These are phyloP conservation scores for Drechslerella dactyloides DNA, from an alignment of 2,329 filamentous ascomycete genomes.

Conservation along the genomic window DNA sequence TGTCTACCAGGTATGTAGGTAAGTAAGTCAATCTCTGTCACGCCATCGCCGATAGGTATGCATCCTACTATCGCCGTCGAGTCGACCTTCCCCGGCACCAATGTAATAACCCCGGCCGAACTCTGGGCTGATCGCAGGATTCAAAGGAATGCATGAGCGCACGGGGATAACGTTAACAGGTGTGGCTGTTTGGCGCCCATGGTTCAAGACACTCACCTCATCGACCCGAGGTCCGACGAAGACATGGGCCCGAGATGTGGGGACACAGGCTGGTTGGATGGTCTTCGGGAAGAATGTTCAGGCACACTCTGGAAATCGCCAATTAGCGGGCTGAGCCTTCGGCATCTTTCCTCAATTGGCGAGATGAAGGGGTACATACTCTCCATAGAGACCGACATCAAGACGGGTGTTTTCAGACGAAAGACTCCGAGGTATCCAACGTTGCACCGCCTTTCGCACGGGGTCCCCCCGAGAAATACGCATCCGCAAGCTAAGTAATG, in stretches of 20 bases:
- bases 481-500: conserved; percentile 7
- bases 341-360: conserved; percentile 6
- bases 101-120: neutral
- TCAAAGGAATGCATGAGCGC: neutral
- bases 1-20: no score
- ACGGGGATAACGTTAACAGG: conserved; percentile 15
- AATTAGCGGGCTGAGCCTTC: neutral
- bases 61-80: neutral
- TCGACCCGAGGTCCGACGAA: conserved; percentile 36
- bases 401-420: conserved; percentile 24
- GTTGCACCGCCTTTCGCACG: conserved; percentile 4
- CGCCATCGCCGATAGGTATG: neutral
- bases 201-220: conserved; percentile 9
- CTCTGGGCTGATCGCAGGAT: neutral
- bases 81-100: neutral
- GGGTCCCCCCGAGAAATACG: conserved; percentile 13
- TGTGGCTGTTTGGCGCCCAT: conserved; percentile 12
- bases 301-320: conserved; percentile 5
- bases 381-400: no score
- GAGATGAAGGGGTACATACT: neutral
- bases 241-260: conserved; percentile 5
- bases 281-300: neutral
- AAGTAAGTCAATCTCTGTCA: no score
- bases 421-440: conserved; percentile 5
- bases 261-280: neutral